Conservation (phyloP, 352 stramenopile genomes). For the Phytophthora megakarya region DNA sequence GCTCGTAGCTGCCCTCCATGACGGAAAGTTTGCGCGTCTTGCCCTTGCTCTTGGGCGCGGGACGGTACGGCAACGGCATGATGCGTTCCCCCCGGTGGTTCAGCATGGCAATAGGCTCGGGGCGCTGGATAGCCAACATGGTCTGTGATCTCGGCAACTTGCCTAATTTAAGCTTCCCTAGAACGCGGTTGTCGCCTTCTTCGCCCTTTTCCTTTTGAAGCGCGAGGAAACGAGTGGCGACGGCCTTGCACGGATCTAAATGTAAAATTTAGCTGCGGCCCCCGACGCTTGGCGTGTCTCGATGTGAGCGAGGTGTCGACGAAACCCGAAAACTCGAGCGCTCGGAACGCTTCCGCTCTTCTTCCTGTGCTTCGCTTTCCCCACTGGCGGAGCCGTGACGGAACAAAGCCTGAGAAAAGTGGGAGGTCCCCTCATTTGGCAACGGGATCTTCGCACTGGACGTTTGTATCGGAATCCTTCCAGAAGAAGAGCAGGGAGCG, state of each 20-base stretch:
- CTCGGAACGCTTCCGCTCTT: slow-evolving; percentile 31
- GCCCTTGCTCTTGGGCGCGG: slow-evolving; percentile 21
- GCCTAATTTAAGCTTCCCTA: not conserved
- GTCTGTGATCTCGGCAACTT: slow-evolving; percentile 1
- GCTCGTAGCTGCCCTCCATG: slow-evolving; percentile 36
- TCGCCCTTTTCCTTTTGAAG: slow-evolving; percentile 48
- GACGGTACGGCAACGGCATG: slow-evolving; percentile 32
- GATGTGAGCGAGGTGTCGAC: slow-evolving; percentile 29
- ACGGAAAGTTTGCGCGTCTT: slow-evolving; percentile 48
- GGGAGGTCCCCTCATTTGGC: slow-evolving; percentile 10
- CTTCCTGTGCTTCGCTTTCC: slow-evolving; percentile 31
- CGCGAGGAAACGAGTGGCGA: slow-evolving; percentile 21
- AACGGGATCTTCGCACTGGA: slow-evolving; percentile 4
- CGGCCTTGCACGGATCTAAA: slow-evolving; percentile 1
- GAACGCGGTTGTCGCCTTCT: slow-evolving; percentile 5
- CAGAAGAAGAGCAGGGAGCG: slow-evolving; percentile 19
- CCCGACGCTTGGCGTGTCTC: slow-evolving; percentile 24
- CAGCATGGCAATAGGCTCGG: slow-evolving; percentile 33
- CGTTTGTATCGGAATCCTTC: slow-evolving; percentile 23
- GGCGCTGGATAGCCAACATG: slow-evolving; percentile 33
- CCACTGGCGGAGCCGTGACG: slow-evolving; percentile 23
- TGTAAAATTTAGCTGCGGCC: slow-evolving; percentile 23
- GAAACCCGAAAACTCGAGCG: slow-evolving; percentile 10
- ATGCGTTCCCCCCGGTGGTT: slow-evolving; percentile 50
- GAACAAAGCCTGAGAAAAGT: slow-evolving; percentile 31